Evolutionary conservation across 2,329 filamentous ascomycete genomes (phyloP), one percentile per base, ranked within the genome.

Genomic region (Exophiala dermatitidis): DNA sequence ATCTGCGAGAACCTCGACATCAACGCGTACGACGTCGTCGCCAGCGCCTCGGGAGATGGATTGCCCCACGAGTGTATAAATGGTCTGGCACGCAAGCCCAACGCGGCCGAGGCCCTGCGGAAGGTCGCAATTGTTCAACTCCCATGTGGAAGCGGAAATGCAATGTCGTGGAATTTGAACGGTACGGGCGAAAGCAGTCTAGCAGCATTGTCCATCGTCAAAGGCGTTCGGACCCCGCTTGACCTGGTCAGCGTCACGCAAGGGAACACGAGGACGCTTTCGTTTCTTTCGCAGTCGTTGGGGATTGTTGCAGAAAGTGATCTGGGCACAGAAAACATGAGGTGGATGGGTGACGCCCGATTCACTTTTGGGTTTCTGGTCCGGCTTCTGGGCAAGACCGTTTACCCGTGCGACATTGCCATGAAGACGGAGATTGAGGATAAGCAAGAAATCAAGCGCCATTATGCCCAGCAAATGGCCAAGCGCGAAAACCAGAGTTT

Each of bases 1-100:
- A 83, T 97, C 56, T 84, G 83, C 7, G 77, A 86, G 65, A 77
- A 82, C 40, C 71, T 95, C 46, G 87, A 96, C 65, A 77, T 93
- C 30, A 80, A 90, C 45, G 80, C 78, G 1, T 95, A 83, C 69
- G 93, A 98, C 71, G 85, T 90, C 5, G 79, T 97, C 9, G 83
- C 91, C 29, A 88, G 88, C 58, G 93, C 89, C 66, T 96, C 91
- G 0, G 93, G 93, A 3, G 93, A 98, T 64, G 93, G 93, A 6
- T 77, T 95, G 37, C 85, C 89, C 0, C 86, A 95, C 67, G 93
- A 98, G 70, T 86, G 95, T 5, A 95, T 96, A 74, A 97, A 98
- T 66, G 93, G 93, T 0, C 73, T 98, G 32, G 90, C 81, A 9
- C 85, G 82, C 69, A 83, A 89, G 37, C 66, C 77, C 3, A 87